Evolutionary conservation across 495 filamentous ascomycete genomes (phyloP).

Genomic region (Xylaria longipes): DNA sequence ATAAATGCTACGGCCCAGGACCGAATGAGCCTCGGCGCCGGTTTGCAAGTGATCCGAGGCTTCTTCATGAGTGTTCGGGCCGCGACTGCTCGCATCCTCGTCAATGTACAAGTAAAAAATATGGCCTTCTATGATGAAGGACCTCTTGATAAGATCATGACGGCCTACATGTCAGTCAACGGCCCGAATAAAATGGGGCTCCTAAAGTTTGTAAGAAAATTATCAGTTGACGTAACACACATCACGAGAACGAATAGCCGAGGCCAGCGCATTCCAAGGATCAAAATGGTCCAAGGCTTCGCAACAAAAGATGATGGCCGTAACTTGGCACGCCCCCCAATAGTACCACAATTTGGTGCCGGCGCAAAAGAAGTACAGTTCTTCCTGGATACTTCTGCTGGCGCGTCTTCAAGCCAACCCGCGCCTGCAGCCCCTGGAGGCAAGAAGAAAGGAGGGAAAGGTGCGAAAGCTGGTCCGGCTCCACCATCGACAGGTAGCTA

Average conservation of each 20-base stretch:
- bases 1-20: neutral
- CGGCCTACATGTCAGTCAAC: no score
- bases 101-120: neutral
- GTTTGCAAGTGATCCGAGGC: neutral
- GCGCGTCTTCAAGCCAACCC: neutral
- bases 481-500: conserved; percentile 40
- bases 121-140: neutral
- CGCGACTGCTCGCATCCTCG: neutral
- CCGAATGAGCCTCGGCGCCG: neutral
- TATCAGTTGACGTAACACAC: neutral
- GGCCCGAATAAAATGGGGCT: no score
- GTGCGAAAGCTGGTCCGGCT: neutral
- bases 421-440: no score
- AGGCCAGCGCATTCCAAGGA: neutral
- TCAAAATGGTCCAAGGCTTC: neutral
- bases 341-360: neutral
- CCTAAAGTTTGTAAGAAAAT: neutral
- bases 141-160: neutral
- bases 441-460: conserved; percentile 14
- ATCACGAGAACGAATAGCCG: neutral
- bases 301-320: neutral
- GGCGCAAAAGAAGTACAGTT: neutral
- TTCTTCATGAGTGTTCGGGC: neutral
- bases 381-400: neutral
- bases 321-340: neutral